Conservation (phyloP, 2,329 filamentous ascomycete genomes). For the Colletotrichum sp. region DNA sequence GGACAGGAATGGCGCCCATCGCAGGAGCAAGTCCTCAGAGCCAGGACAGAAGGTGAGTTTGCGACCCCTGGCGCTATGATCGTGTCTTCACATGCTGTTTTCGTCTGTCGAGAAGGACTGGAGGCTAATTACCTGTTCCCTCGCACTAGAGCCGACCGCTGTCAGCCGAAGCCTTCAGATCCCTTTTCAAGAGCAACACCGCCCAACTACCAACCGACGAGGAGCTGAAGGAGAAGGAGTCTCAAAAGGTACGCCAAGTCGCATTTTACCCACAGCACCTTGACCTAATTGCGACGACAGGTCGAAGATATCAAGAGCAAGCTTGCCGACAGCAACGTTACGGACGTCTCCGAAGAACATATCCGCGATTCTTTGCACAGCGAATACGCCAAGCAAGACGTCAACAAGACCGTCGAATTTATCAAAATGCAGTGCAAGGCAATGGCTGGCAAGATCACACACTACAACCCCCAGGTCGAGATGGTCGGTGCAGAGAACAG, state of each 20-base stretch:
- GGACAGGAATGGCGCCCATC: constrained; percentile 64
- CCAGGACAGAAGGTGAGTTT: constrained; percentile 55
- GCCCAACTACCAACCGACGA: constrained; percentile 63
- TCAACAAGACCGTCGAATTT: constrained; percentile 77
- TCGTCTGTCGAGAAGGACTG: background rate
- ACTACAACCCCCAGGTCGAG: constrained; percentile 72
- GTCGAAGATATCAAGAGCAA: constrained; percentile 36
- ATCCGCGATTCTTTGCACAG: constrained; percentile 62
- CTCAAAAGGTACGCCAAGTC: constrained; percentile 40
- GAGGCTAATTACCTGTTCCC: background rate
- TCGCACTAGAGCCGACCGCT: constrained; percentile 52
- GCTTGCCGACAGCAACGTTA: constrained; percentile 45
- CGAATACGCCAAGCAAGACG: constrained; percentile 70
- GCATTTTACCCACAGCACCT: background rate
- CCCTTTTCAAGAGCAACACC: constrained; percentile 68
- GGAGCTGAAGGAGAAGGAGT: constrained; percentile 54
- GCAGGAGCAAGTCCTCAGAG: constrained; percentile 61
- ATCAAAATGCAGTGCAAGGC: constrained; percentile 82
- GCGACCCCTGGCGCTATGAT: background rate
- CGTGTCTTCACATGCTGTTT: background rate
- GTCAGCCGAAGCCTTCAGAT: constrained; percentile 63
- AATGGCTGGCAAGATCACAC: constrained; percentile 76
- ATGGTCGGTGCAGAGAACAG: constrained; percentile 89
- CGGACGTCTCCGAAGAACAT: constrained; percentile 60
- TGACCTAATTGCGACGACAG: constrained; percentile 22